These are phyloP conservation scores for Pseudopyricularia cyperi DNA, from an alignment of 2,329 filamentous ascomycete species.

Conservation along the genomic window DNA sequence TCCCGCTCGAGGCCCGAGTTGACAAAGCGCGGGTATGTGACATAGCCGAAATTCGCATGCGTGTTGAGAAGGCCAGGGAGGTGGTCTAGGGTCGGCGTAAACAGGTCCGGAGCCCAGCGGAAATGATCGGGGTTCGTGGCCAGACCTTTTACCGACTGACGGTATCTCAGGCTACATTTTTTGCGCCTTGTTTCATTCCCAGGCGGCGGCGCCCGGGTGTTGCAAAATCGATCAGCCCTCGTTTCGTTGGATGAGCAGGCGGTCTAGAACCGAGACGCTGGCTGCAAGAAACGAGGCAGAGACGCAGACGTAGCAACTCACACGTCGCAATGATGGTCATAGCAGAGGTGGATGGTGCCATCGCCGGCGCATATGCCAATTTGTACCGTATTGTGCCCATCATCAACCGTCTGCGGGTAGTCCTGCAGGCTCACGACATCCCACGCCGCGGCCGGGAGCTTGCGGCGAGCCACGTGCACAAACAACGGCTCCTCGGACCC, in stretches of 20 bases:
- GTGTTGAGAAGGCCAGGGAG: slow-evolving; percentile 19
- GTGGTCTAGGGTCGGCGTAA: slow-evolving; percentile 20
- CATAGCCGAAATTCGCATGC: slow-evolving; percentile 19
- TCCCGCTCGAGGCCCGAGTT: slow-evolving; percentile 15
- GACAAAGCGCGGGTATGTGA: slow-evolving; percentile 38
- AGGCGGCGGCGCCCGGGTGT: not conserved
- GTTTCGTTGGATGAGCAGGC: not conserved
- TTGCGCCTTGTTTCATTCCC: not conserved
- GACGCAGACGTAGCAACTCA: too few species aligned
- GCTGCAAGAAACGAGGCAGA: slow-evolving; percentile 1
- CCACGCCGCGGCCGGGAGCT: slow-evolving; percentile 26
- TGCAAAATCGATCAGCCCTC: not conserved
- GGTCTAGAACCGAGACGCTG: too few species aligned
- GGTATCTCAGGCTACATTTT: slow-evolving; percentile 20
- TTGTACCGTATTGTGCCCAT: slow-evolving; percentile 39
- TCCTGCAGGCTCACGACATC: slow-evolving; percentile 32
- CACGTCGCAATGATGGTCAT: slow-evolving; percentile 34
- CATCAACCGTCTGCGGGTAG: slow-evolving; percentile 34
- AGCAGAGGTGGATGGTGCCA: slow-evolving; percentile 38
- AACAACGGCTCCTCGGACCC: slow-evolving; percentile 19
- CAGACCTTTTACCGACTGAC: slow-evolving; percentile 18
- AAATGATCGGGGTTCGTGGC: slow-evolving; percentile 17
- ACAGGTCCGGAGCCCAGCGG: slow-evolving; percentile 20
- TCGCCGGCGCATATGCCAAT: slow-evolving; percentile 34
- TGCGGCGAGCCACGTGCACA: slow-evolving; percentile 30